These are phyloP conservation scores for Malassezia arunalokei DNA, from an alignment of 1,284 basidiomycete genomes.

Conservation along the genomic window DNA sequence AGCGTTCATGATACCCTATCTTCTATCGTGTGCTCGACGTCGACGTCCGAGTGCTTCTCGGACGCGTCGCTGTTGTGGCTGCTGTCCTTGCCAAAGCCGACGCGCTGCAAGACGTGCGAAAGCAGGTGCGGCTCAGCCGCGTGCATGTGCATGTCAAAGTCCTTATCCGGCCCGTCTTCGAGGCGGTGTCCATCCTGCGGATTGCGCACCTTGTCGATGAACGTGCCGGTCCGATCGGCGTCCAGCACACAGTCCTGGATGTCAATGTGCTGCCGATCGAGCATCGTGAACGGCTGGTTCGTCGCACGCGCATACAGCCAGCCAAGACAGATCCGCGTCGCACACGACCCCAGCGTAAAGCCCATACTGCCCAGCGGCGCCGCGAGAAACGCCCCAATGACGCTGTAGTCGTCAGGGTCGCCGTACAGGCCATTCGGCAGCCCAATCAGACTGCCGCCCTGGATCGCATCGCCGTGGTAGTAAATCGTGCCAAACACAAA, in stretches of 20 bases:
- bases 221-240: slow-evolving; percentile 28
- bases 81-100: background rate
- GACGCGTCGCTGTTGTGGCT: background rate
- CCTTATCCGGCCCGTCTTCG: background rate
- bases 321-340: slow-evolving; percentile 16
- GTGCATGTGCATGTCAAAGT: slow-evolving; percentile 6
- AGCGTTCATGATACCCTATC: background rate
- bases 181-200: slow-evolving; percentile 24
- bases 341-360: slow-evolving; percentile 24
- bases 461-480: slow-evolving; percentile 25
- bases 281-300: slow-evolving; percentile 21
- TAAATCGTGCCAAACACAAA: slow-evolving; percentile 43
- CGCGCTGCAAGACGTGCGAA: background rate
- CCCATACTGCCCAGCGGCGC: slow-evolving; percentile 39
- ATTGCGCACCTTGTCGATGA: slow-evolving; percentile 26
- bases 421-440: slow-evolving; percentile 40
- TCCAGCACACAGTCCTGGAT: slow-evolving; percentile 25
- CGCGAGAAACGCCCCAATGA: slow-evolving; percentile 43
- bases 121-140: background rate
- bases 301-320: slow-evolving; percentile 22
- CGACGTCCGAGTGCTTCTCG: background rate
- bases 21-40: background rate
- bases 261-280: slow-evolving; percentile 26
- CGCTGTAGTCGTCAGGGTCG: slow-evolving; percentile 31
- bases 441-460: slow-evolving; percentile 32